These are phyloP conservation scores for Hamamelis virginiana DNA, from an alignment of 164 flowering plant genomes.

Conservation along the genomic window DNA sequence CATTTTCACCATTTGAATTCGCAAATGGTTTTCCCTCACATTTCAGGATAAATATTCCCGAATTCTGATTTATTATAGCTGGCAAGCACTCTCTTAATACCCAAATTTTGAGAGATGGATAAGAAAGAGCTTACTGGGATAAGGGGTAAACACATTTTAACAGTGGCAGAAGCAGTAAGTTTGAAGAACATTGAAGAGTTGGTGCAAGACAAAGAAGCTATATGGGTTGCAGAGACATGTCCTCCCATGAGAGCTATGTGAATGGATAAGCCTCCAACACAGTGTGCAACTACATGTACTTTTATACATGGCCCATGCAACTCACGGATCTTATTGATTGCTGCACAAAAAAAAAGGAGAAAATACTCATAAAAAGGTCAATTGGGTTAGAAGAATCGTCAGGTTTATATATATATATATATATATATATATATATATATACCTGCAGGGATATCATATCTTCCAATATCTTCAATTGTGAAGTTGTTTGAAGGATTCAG, in stretches of 20 bases:
- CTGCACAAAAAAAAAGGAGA: conserved; percentile 22
- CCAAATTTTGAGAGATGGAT: conserved; percentile 3
- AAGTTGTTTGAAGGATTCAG: conserved; percentile 42
- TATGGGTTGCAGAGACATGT: conserved; percentile 35
- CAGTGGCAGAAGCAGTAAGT: conserved; percentile 32
- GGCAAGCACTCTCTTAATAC: too few relatives aligned
- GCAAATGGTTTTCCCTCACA: too few relatives aligned
- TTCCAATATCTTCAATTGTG: conserved; percentile 58
- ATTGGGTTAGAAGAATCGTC: background rate
- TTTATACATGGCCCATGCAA: conserved; percentile 31
- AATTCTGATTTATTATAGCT: too few relatives aligned
- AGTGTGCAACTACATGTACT: conserved; percentile 59
- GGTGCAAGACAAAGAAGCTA: conserved; percentile 58
- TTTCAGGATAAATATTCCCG: too few relatives aligned
- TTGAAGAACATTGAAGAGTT: conserved; percentile 68
- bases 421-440: too few relatives aligned
- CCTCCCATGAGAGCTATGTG: conserved; percentile 75
- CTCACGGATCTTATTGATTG: conserved; percentile 37
- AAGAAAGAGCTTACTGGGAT: conserved; percentile 40
- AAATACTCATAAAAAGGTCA: background rate
- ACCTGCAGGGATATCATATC: conserved; percentile 64
- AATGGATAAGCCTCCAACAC: conserved; percentile 58
- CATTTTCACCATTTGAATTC: too few relatives aligned
- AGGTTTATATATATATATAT: background rate
- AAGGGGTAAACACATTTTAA: conserved; percentile 68